phyloP scores from a whole-genome alignment of 2,329 filamentous ascomycete genomes.

The Alternaria metachromatica region DNA sequence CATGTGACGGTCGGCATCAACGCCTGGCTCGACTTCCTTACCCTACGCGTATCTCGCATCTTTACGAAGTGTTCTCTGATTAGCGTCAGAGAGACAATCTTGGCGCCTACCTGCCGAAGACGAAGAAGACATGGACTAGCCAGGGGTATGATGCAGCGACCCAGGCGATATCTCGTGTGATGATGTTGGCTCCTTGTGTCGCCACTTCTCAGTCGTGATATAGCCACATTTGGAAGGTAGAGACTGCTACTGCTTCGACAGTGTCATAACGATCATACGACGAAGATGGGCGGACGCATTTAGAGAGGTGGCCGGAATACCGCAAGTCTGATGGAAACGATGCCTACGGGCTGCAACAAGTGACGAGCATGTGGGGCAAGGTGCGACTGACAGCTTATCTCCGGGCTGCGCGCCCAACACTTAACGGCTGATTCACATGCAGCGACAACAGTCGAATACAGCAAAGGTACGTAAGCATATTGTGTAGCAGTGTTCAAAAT shows the following conservation, averaged over 20 bases:
- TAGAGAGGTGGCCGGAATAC: not conserved
- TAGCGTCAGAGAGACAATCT: not conserved
- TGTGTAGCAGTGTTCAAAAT: accelerated
- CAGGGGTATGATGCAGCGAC: not conserved
- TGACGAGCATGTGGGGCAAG: not conserved
- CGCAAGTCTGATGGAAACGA: not conserved
- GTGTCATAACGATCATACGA: not conserved
- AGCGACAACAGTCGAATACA: not conserved
- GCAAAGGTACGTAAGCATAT: not conserved
- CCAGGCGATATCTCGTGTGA: not conserved
- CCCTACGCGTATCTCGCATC: not conserved
- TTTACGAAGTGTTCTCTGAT: not conserved
- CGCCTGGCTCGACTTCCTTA: not conserved
- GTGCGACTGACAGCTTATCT: not conserved
- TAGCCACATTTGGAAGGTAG: not conserved
- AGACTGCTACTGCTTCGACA: not conserved
- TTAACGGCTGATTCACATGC: not conserved
- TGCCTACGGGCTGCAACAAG: not conserved
- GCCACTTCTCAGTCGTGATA: not conserved
- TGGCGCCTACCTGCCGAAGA: not conserved
- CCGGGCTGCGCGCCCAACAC: not conserved
- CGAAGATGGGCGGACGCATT: not conserved
- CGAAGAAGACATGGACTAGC: not conserved
- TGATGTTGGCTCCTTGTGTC: not conserved
- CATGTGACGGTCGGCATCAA: not conserved